Evolutionary conservation across 2,329 filamentous ascomycete species (phyloP), one percentile per base, ranked within the genome.

Genomic region (Cylindrodendrum hubeiense): DNA sequence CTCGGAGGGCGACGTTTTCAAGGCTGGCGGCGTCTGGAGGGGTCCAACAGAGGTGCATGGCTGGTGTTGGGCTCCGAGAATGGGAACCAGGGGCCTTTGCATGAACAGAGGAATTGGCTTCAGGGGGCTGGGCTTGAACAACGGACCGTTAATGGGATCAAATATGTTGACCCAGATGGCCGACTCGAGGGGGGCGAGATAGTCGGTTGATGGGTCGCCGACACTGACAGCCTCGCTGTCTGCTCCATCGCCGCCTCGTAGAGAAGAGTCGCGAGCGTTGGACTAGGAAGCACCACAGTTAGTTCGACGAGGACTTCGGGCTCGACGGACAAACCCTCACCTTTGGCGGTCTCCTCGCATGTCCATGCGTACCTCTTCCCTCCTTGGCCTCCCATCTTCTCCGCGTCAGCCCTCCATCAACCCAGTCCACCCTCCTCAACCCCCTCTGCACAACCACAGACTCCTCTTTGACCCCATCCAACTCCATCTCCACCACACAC

Each of bases 41-140:
- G 71, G 67, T 44, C 37, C 57, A 28, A 71, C 60, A 5, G 49
- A 49, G 10, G 60, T 49, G 26, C 66, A 60, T 22, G 57, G 54
- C 43, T 63, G 57, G 21, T 34, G 67, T 28, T 58, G 67, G 52
- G 26, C 21, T 24, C 57, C 61, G 43, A 17, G 44, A 9, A 44
- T 69, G 10, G 72, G 63, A 17, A 55, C 72, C 15, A 72, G 70
- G 2, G 64, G 30, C 73, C 71, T 64, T 49, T 78, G 79, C 82
- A 86, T 86, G 74, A 82, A 84, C 15, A 69, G 63, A 0, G 86
- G 86, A 12, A 88, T 80, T 1, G 86, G 84, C 65, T 88, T 89
- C 12, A 84, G 79, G 4, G 79, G 81, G 56, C 80, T 82, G 2
- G 85, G 83, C 65, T 77, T 79, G 70, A 88, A 88, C 2, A 82